A percentile compares a stretch with the other conserved stretches of the same genome.
Conservation (phyloP, 164 flowering plant species). For the Liriodendron chinense region DNA sequence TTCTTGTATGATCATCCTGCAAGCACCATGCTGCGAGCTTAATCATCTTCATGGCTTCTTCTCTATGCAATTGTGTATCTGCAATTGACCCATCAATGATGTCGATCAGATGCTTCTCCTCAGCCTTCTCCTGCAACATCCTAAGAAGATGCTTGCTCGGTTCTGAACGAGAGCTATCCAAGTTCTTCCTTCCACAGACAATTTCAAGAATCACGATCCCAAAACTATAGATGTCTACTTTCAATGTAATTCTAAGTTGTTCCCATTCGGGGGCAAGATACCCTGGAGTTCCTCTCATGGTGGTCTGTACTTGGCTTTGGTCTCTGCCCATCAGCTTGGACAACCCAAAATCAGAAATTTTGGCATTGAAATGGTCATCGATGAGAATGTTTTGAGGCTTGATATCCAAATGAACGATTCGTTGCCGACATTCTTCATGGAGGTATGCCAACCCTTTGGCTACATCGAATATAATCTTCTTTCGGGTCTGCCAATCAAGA, state of each 20-base stretch:
- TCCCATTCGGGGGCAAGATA: constrained; percentile 26
- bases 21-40: constrained; percentile 8
- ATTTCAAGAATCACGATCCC: constrained; percentile 20
- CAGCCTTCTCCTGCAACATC: neutral
- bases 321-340: constrained; percentile 27
- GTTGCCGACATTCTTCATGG: constrained; percentile 13
- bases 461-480: neutral
- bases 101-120: neutral
- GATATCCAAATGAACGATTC: constrained; percentile 10
- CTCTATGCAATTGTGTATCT: neutral
- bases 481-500: constrained; percentile 12
- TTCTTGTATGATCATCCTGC: constrained; percentile 1
- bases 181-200: constrained; percentile 19
- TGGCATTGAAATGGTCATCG: constrained; percentile 17
- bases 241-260: constrained; percentile 8
- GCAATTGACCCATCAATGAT: neutral
- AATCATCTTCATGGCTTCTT: constrained; percentile 9
- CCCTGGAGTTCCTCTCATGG: constrained; percentile 33
- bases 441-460: constrained; percentile 8
- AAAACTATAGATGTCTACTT: constrained; percentile 24
- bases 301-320: constrained; percentile 27
- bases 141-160: neutral
- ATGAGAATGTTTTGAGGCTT: constrained; percentile 13
- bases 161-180: constrained; percentile 12
- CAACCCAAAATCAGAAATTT: constrained; percentile 29